These are phyloP conservation scores for Yueomyces sp. DNA, from an alignment of 805 yeast species.

Conservation along the genomic window DNA sequence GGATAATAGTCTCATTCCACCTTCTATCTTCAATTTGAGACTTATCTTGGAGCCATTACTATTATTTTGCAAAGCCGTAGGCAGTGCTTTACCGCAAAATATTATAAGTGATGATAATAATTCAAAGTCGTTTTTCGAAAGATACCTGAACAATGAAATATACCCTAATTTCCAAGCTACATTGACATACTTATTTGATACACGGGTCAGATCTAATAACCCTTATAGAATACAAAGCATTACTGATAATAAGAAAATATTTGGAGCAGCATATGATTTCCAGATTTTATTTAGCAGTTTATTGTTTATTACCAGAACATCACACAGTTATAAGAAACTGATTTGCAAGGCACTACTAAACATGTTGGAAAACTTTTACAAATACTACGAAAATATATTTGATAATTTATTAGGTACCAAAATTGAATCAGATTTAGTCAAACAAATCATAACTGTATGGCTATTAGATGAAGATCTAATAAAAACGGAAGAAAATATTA, in stretches of 20 bases:
- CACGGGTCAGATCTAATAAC: slow-evolving; percentile 28
- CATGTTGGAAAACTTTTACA: slow-evolving; percentile 27
- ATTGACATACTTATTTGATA: slow-evolving; percentile 38
- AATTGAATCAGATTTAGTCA: slow-evolving; percentile 11
- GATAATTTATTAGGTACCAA: slow-evolving; percentile 15
- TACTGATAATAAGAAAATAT: slow-evolving; percentile 19
- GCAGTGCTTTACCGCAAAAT: slow-evolving; percentile 25
- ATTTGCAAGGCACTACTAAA: slow-evolving; percentile 30
- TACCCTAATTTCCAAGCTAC: slow-evolving; percentile 50
- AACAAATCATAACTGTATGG: slow-evolving; percentile 24
- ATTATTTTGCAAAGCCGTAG: slow-evolving; percentile 49
- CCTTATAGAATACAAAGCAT: slow-evolving; percentile 26
- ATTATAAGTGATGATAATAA: slow-evolving; percentile 10
- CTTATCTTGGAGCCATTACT: slow-evolving; percentile 62
- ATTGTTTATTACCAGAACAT: slow-evolving; percentile 23
- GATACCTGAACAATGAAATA: slow-evolving; percentile 52
- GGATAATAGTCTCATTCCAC: slow-evolving; percentile 53
- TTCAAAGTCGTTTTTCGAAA: slow-evolving; percentile 40
- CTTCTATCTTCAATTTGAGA: slow-evolving; percentile 69
- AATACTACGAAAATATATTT: slow-evolving; percentile 22
- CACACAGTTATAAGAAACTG: slow-evolving; percentile 35
- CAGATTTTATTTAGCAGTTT: slow-evolving; percentile 14
- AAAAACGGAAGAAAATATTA: slow-evolving; percentile 20
- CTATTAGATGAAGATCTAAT: slow-evolving; percentile 22
- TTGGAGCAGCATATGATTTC: slow-evolving; percentile 21